Evolutionary conservation across 192 early-diverging fungal species (phyloP).

Genomic region (Funneliformis mosseae): DNA sequence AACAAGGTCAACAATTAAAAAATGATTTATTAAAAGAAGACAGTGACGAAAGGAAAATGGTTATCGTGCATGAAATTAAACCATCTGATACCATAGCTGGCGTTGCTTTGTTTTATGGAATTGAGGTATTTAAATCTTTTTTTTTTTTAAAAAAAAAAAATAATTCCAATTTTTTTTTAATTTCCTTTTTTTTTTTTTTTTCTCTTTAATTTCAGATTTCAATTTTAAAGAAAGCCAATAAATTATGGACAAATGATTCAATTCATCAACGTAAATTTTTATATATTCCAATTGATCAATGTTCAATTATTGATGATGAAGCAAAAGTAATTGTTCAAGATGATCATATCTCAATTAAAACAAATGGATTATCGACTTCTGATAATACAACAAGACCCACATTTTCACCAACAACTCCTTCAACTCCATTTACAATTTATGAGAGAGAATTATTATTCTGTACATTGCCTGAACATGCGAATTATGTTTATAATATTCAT

Average conservation of each 20-base stretch:
- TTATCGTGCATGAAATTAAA: constrained; percentile 49
- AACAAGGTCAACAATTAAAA: neutral
- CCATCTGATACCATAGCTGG: constrained; percentile 50
- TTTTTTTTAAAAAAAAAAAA: neutral
- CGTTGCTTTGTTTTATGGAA: constrained; percentile 53
- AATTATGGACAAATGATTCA: constrained; percentile 56
- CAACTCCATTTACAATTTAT: neutral
- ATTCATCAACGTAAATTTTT: constrained; percentile 54
- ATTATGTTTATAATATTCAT: neutral
- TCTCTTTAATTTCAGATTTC: constrained; percentile 36
- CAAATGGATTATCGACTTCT: neutral
- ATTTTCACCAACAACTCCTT: neutral
- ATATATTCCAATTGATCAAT: constrained; percentile 53
- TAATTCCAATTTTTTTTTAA: neutral
- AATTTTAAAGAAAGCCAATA: constrained; percentile 48
- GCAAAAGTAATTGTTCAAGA: constrained; percentile 7
- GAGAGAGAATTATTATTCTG: neutral
- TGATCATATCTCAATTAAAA: constrained; percentile 10
- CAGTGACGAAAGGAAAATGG: constrained; percentile 20
- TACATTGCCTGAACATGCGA: neutral
- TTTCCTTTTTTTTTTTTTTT: neutral
- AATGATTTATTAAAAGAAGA: neutral
- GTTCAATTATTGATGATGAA: constrained; percentile 28
- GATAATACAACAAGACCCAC: neutral
- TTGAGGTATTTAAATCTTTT: constrained; percentile 40